Evolutionary conservation across 768 basidiomycete species (phyloP).

Genomic region (Lanmaoa rubissima): DNA sequence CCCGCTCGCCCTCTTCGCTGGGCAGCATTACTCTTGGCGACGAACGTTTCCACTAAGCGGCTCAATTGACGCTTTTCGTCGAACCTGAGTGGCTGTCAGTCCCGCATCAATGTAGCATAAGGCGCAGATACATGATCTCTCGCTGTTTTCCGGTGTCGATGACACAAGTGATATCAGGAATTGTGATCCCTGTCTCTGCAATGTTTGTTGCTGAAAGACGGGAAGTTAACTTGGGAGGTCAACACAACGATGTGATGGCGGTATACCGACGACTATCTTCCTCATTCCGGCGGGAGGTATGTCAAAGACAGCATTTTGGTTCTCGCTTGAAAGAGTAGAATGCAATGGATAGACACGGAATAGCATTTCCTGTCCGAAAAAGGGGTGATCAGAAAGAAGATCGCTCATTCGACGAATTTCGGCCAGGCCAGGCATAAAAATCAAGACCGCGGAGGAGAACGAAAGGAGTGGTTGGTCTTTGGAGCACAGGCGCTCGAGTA

Average conservation of each 20-base stretch:
- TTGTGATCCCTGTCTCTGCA: conserved; percentile 97
- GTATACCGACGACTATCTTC: conserved; percentile 91
- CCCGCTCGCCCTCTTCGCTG: conserved; percentile 90
- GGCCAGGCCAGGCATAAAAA: conserved; percentile 94
- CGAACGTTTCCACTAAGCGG: conserved; percentile 85
- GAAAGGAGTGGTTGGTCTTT: conserved; percentile 46
- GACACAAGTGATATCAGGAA: conserved; percentile 96
- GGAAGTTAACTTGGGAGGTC: neutral
- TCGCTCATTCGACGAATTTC: conserved; percentile 92
- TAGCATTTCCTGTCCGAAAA: conserved; percentile 57
- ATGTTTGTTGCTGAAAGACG: conserved; percentile 73
- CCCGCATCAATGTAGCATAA: neutral
- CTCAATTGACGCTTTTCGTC: conserved; percentile 98
- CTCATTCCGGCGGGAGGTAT: conserved; percentile 73
- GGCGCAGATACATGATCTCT: conserved; percentile 71
- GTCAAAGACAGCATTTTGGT: conserved; percentile 89
- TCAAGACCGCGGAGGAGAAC: conserved; percentile 78
- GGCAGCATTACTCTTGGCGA: conserved; percentile 88
- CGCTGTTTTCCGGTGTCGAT: conserved; percentile 93
- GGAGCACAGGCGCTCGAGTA: conserved; percentile 84
- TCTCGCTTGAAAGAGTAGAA: conserved; percentile 89
- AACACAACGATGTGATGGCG: neutral
- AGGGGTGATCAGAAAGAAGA: conserved; percentile 67
- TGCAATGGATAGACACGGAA: conserved; percentile 88
- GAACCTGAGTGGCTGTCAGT: conserved; percentile 49